phyloP scores from a whole-genome alignment of 2,329 filamentous ascomycete species.

The Cercospora zeina region DNA sequence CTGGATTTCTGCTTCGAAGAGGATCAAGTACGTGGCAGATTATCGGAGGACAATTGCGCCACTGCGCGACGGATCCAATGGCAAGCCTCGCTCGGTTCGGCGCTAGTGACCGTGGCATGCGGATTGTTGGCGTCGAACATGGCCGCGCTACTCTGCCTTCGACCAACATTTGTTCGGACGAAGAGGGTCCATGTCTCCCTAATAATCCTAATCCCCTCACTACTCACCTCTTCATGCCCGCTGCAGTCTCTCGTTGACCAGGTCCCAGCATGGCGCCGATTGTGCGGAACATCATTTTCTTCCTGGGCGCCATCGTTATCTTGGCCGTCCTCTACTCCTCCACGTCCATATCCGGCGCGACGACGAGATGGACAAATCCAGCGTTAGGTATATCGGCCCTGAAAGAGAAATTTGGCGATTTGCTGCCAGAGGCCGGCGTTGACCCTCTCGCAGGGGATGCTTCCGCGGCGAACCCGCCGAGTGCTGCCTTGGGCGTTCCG shows the following conservation, averaged over 20 bases:
- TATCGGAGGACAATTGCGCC: too few species aligned
- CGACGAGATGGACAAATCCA: constrained; percentile 23
- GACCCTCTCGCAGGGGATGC: constrained; percentile 19
- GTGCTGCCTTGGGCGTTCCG: constrained; percentile 20
- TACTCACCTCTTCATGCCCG: not conserved
- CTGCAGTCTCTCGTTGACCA: constrained; percentile 1
- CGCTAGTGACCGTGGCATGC: constrained; percentile 15
- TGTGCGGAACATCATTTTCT: constrained; percentile 20
- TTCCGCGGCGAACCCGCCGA: constrained; percentile 20
- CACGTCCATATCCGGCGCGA: constrained; percentile 20
- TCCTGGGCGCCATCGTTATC: constrained; percentile 19
- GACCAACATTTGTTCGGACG: constrained; percentile 11
- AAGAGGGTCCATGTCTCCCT: not conserved
- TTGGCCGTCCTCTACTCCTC: constrained; percentile 24
- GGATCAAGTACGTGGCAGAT: too few species aligned
- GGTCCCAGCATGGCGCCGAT: constrained; percentile 15
- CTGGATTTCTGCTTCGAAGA: not conserved
- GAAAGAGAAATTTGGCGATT: constrained; percentile 21
- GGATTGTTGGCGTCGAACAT: constrained; percentile 10
- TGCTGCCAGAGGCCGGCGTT: constrained; percentile 14
- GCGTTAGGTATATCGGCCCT: constrained; percentile 20
- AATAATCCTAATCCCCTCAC: not conserved
- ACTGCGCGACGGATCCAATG: constrained; percentile 3
- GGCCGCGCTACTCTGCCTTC: constrained; percentile 13
- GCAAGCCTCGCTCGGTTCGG: not conserved